Conservation (phyloP, 2,329 filamentous ascomycete species). For the Bipolaris zeicola region DNA sequence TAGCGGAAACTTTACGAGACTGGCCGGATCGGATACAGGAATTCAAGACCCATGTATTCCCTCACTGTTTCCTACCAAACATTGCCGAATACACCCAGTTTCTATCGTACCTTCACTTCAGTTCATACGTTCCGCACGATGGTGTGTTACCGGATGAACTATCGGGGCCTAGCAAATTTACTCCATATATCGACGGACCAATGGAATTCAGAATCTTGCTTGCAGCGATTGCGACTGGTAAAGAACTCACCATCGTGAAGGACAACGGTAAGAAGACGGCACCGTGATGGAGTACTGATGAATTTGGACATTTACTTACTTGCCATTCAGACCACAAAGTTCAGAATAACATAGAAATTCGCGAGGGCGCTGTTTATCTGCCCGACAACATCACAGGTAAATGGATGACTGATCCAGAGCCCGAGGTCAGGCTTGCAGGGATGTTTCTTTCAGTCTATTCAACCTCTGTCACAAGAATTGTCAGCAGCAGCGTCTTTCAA, state of each 20-base stretch:
- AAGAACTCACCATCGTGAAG: constrained; percentile 53
- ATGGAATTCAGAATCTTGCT: constrained; percentile 46
- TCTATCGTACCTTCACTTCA: constrained; percentile 48
- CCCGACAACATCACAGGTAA: constrained; percentile 53
- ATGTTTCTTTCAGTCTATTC: constrained; percentile 81
- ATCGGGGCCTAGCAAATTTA: background rate
- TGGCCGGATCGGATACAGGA: constrained; percentile 47
- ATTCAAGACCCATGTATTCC: constrained; percentile 55
- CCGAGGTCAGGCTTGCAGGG: constrained; percentile 72
- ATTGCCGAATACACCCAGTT: constrained; percentile 49
- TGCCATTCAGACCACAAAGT: constrained; percentile 30
- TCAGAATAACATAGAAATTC: constrained; percentile 31
- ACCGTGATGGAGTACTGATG: too few species aligned
- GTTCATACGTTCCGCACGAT: constrained; percentile 29
- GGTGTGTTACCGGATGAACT: constrained; percentile 25
- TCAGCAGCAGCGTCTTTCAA: constrained; percentile 65
- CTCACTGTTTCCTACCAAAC: constrained; percentile 53
- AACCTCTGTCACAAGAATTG: constrained; percentile 73
- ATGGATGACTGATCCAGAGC: constrained; percentile 46
- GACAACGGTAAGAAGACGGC: constrained; percentile 42
- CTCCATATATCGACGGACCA: constrained; percentile 19
- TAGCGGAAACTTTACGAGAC: constrained; percentile 38
- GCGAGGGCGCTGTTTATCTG: constrained; percentile 56
- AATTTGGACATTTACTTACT: background rate
- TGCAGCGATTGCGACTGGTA: constrained; percentile 52